These are phyloP conservation scores for Erodium moschatum DNA, from an alignment of 441 rosid genomes.

Conservation along the genomic window DNA sequence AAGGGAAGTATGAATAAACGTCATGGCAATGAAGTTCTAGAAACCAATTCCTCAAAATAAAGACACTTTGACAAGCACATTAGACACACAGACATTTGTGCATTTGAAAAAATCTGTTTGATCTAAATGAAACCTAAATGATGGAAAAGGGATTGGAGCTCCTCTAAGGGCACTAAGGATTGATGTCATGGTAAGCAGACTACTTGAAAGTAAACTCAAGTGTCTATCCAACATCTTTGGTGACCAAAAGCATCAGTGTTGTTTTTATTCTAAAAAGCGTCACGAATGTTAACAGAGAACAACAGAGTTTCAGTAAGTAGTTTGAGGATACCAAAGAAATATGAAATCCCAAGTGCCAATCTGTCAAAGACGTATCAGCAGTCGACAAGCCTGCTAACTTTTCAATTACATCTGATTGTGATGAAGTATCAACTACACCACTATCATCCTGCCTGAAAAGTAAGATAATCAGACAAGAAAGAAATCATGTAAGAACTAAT, in stretches of 20 bases:
- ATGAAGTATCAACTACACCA: conserved; percentile 39
- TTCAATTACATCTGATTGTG: conserved; percentile 50
- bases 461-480: conserved; percentile 8
- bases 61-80: neutral
- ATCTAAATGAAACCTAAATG: neutral
- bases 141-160: neutral
- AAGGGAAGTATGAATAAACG: conserved; percentile 19
- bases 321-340: conserved; percentile 56
- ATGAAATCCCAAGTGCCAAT: conserved; percentile 95
- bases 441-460: conserved; percentile 66
- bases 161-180: neutral
- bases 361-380: conserved; percentile 69
- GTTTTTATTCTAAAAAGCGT: neutral
- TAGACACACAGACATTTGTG: neutral
- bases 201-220: neutral
- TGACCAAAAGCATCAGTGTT: neutral
- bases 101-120: neutral
- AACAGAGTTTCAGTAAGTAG: conserved; percentile 11
- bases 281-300: conserved; percentile 1
- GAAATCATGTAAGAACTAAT: neutral
- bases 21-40: conserved; percentile 13
- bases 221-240: conserved; percentile 9
- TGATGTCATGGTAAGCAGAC: neutral
- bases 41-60: neutral
- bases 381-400: conserved; percentile 59